Evolutionary conservation across 352 stramenopile genomes (phyloP), one percentile per base, ranked within the genome.

Genomic region (Phytophthora chlamydospora): DNA sequence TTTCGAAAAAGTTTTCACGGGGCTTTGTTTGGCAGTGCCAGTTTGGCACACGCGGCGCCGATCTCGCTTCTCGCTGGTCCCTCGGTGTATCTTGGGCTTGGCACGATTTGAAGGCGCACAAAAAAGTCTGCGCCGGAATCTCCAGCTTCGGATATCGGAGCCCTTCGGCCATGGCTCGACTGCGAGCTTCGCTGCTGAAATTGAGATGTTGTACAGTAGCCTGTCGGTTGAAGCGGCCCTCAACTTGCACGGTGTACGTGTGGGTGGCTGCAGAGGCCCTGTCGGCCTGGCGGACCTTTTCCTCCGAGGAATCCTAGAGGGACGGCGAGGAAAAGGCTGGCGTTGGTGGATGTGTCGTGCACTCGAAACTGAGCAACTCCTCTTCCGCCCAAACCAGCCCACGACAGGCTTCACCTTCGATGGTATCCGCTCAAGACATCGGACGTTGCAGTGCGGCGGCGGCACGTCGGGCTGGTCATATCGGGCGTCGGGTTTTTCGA

Each of bases 331-430:
- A 47, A 40, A 31, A 39, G 27, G 6, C 7, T 24, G 34, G 14
- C 32, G 7, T 29, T 52, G 53, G 27, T 47, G 27, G 60, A 65
- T 69, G 40, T 51, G 60, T 68, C 46, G 60, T 64, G 61, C 61
- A 65, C 36, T 65, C 55, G 54, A 49, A 24, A 24, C 38, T 17
- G 13, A 10, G 42, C 35, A 51, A 60, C 59, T 50, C 59, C 48
- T 53, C 58, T 66, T 60, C 32, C 59, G 34, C 48, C 24, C 33
- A 14, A 54, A 50, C 50, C 43, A 62, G 43, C 35, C n/a, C 52
- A 63, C 59, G 60, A 58, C 60, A 68, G 60, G 60, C 53, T 68
- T 65, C 61, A 56, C n/a, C 60, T 58, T 60, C 29, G 51, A 54
- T 29, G 39, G 46, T 47, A 60, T 60, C 49, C 41, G 35, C 21